phyloP scores from a whole-genome alignment of 192 early-diverging fungal species.

The Podila minutissima region DNA sequence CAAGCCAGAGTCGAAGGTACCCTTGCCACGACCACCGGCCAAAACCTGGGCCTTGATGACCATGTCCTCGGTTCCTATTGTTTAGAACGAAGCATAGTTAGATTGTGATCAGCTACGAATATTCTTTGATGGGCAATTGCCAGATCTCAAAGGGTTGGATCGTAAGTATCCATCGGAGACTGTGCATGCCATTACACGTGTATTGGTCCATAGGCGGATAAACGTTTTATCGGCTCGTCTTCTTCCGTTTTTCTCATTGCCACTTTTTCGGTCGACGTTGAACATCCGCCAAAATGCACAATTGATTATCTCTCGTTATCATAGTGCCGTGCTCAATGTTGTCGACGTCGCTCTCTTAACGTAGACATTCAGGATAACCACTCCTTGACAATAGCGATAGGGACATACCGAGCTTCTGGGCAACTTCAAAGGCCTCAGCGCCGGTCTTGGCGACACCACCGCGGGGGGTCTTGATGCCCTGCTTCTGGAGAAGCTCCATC shows the following conservation, averaged over 20 bases:
- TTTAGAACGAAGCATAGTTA: not conserved
- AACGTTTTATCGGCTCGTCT: not conserved
- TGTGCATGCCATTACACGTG: not conserved
- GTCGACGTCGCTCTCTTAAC: too few species aligned
- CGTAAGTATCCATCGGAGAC: not conserved
- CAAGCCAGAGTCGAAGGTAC: constrained; percentile 93
- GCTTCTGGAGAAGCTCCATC: constrained; percentile 89
- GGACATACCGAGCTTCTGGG: constrained; percentile 76
- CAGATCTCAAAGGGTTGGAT: not conserved
- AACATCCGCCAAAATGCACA: too few species aligned
- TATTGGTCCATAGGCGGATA: not conserved
- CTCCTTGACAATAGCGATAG: not conserved
- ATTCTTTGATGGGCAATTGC: not conserved
- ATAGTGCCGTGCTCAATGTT: too few species aligned
- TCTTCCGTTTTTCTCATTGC: too few species aligned
- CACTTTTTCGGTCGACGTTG: too few species aligned
- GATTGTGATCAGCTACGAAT: not conserved
- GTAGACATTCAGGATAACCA: too few species aligned
- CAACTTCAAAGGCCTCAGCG: constrained; percentile 87
- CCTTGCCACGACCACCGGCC: constrained; percentile 99
- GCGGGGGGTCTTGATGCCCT: constrained; percentile 91
- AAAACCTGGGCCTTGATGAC: constrained; percentile 91
- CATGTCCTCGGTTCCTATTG: constrained; percentile 69
- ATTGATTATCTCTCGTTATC: too few species aligned
- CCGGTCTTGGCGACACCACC: constrained; percentile 91